A percentile compares a stretch with the other conserved stretches of the same genome.
Evolutionary conservation across 345 rosid species (phyloP).

Genomic region (Murraya paniculata): DNA sequence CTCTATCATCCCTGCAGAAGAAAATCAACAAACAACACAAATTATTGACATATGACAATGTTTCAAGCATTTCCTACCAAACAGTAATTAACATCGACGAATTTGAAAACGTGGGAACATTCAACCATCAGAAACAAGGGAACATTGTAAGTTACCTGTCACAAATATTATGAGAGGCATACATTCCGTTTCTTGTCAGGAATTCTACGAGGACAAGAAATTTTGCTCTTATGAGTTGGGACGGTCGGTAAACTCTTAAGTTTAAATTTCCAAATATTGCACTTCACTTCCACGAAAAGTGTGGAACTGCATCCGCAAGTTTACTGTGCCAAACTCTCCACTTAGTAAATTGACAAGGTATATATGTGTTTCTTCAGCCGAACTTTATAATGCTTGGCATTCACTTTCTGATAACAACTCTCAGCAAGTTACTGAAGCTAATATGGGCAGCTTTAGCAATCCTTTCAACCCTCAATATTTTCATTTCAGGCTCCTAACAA

Average conservation of each 20-base stretch:
- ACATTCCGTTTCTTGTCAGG: background rate
- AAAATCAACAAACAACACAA: background rate
- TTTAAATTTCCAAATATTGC: background rate
- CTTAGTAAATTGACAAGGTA: background rate
- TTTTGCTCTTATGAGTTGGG: background rate
- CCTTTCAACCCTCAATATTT: background rate
- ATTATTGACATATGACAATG: background rate
- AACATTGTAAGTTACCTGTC: background rate
- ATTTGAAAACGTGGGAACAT: background rate
- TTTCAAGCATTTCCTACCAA: background rate
- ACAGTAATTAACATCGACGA: background rate
- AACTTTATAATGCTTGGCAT: background rate
- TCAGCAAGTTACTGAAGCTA: background rate
- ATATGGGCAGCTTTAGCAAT: background rate
- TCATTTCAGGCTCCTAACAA: background rate
- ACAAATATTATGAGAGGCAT: background rate
- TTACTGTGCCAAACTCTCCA: background rate
- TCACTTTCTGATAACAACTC: background rate
- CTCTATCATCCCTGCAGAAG: background rate
- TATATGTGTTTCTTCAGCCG: background rate
- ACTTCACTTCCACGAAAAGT: background rate
- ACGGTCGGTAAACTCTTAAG: background rate
- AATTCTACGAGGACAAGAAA: background rate
- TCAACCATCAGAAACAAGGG: background rate
- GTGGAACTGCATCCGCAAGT: background rate